These are phyloP conservation scores for Gossypium aridum DNA, from an alignment of 441 rosid species.

Conservation along the genomic window DNA sequence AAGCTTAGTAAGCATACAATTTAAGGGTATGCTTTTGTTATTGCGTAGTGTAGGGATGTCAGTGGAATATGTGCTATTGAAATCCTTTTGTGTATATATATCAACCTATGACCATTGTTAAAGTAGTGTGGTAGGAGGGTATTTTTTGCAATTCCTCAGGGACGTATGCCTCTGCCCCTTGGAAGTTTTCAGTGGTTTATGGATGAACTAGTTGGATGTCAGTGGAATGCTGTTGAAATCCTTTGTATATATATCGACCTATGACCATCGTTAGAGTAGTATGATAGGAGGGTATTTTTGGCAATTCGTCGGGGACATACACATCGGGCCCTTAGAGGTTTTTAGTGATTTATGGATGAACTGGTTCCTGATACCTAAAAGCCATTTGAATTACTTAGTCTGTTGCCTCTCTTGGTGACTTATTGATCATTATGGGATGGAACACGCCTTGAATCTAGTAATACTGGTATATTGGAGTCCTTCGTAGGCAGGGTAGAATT, in stretches of 20 bases:
- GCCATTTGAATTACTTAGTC: neutral
- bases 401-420: neutral
- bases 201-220: no score
- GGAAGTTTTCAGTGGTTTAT: neutral
- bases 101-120: neutral
- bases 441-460: neutral
- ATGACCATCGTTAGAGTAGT: no score
- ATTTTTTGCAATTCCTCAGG: neutral
- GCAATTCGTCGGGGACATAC: no score
- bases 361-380: neutral
- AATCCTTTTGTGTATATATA: neutral
- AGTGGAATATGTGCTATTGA: neutral
- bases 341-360: neutral
- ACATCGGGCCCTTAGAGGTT: no score
- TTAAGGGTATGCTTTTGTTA: neutral
- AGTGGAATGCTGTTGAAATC: no score
- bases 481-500: neutral
- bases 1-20: neutral
- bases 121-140: neutral
- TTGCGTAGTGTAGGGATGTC: neutral
- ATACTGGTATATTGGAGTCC: neutral
- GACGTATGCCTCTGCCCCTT: neutral
- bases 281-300: no score
- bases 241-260: no score
- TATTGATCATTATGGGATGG: neutral